Conservation (phyloP, 495 filamentous ascomycete species). For the Neurospora sp. region DNA sequence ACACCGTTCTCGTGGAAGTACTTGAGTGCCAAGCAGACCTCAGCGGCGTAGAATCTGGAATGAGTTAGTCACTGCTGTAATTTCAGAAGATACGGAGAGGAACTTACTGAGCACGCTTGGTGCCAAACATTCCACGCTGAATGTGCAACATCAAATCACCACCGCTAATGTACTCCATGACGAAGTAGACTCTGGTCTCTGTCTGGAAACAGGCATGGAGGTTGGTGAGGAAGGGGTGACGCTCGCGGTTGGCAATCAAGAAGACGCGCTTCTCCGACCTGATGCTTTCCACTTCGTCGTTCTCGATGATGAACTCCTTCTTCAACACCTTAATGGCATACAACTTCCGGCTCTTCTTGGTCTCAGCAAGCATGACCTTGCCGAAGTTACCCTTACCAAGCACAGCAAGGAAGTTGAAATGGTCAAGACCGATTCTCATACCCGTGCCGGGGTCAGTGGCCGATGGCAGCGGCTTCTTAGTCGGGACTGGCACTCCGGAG, state of each 20-base stretch:
- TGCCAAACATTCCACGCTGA: constrained; percentile 89
- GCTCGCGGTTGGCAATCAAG: constrained; percentile 93
- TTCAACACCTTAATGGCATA: constrained; percentile 99
- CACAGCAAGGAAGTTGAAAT: constrained; percentile 99
- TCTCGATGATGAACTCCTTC: constrained; percentile 99
- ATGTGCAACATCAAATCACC: constrained; percentile 99
- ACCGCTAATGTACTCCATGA: constrained; percentile 99
- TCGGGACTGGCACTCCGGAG: constrained; percentile 26
- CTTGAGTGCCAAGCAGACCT: constrained; percentile 94
- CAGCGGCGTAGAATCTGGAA: constrained; percentile 75
- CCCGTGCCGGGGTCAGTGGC: constrained; percentile 57
- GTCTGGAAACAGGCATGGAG: constrained; percentile 99
- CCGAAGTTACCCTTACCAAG: constrained; percentile 99
- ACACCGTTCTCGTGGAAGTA: constrained; percentile 99
- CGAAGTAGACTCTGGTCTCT: constrained; percentile 96
- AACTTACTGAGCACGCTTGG: constrained; percentile 73
- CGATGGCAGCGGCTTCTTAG: constrained; percentile 44
- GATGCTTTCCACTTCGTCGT: constrained; percentile 98
- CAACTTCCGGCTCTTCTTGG: constrained; percentile 79
- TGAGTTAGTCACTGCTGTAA: not conserved
- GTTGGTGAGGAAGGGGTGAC: constrained; percentile 91
- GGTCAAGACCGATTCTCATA: constrained; percentile 82
- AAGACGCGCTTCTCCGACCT: constrained; percentile 97
- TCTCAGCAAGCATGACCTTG: constrained; percentile 99
- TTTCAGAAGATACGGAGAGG: not conserved